These are phyloP conservation scores for Saturnispora besseyi DNA, from an alignment of 805 yeast genomes.

Conservation along the genomic window DNA sequence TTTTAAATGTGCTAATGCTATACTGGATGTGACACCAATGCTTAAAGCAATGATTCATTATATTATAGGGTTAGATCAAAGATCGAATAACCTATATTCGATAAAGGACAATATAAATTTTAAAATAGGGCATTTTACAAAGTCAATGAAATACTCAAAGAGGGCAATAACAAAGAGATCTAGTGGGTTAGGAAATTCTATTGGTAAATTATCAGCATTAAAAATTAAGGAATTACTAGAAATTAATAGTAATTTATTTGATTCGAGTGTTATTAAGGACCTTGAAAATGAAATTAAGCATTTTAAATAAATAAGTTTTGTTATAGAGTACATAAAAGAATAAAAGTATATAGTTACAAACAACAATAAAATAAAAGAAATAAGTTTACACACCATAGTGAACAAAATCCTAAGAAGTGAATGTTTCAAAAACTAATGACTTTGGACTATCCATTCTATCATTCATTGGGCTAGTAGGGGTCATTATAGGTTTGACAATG, in stretches of 20 bases:
- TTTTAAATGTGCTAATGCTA: neutral
- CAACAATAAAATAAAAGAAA: neutral
- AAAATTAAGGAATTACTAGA: constrained; percentile 13
- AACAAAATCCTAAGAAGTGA: neutral
- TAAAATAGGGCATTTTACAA: constrained; percentile 15
- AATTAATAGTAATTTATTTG: constrained; percentile 12
- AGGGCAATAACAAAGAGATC: neutral
- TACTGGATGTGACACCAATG: constrained; percentile 16
- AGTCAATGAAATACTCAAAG: constrained; percentile 16
- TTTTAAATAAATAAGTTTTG: neutral
- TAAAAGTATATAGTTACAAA: neutral
- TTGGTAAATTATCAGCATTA: constrained; percentile 12
- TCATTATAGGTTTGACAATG: neutral
- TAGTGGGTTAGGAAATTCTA: constrained; percentile 3
- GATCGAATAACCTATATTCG: constrained; percentile 6
- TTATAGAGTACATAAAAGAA: neutral
- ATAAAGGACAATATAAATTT: constrained; percentile 17
- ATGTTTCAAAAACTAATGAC: constrained; percentile 6
- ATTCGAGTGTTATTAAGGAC: neutral
- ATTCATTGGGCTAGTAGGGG: neutral
- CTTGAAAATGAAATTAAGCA: neutral
- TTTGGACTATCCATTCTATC: constrained; percentile 5
- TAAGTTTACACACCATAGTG: neutral
- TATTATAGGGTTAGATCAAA: constrained; percentile 15
- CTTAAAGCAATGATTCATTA: constrained; percentile 21